Percentiles rank a stretch among this genome's conserved stretches.
Conservation (phyloP, 371 early-diverging fungal species). For the Catenaria anguillulae region DNA sequence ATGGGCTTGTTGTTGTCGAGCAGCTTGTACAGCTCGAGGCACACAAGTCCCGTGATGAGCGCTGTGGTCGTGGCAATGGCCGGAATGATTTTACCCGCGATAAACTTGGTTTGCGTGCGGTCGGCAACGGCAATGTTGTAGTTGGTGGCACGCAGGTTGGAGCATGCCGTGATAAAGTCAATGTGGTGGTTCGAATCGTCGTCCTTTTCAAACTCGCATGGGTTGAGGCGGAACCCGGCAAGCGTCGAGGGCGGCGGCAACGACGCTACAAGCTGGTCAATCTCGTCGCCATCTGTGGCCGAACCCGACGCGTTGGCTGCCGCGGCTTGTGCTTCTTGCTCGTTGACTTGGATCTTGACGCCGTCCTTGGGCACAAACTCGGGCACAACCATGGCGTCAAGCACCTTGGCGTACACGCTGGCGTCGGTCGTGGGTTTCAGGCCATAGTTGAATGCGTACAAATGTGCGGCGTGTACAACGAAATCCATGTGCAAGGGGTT, state of each 20-base stretch:
- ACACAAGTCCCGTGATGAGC: constrained; percentile 95
- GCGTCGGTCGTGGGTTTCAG: constrained; percentile 56
- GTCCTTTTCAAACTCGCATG: constrained; percentile 98
- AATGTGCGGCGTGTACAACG: constrained; percentile 78
- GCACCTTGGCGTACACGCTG: constrained; percentile 39
- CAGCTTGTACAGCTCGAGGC: constrained; percentile 94
- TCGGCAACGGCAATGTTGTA: constrained; percentile 90
- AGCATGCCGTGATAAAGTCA: constrained; percentile 95
- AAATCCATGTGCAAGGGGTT: constrained; percentile 81
- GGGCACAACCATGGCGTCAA: constrained; percentile 59
- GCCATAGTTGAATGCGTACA: constrained; percentile 92
- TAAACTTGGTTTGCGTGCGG: constrained; percentile 93
- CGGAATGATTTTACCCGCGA: constrained; percentile 99
- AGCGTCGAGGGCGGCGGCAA: constrained; percentile 59
- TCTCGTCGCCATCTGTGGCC: constrained; percentile 28
- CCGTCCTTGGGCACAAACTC: constrained; percentile 79
- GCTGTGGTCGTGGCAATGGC: constrained; percentile 99
- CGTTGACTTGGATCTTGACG: constrained; percentile 92
- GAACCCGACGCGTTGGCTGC: constrained; percentile 1
- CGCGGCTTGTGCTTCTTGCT: constrained; percentile 55
- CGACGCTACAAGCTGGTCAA: constrained; percentile 47
- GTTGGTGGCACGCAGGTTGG: constrained; percentile 95
- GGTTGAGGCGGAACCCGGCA: constrained; percentile 58
- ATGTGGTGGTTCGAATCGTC: constrained; percentile 99
- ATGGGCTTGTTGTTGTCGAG: constrained; percentile 20